These are phyloP conservation scores for Phaeolepiota aurea DNA, from an alignment of 768 basidiomycete genomes.

Conservation along the genomic window DNA sequence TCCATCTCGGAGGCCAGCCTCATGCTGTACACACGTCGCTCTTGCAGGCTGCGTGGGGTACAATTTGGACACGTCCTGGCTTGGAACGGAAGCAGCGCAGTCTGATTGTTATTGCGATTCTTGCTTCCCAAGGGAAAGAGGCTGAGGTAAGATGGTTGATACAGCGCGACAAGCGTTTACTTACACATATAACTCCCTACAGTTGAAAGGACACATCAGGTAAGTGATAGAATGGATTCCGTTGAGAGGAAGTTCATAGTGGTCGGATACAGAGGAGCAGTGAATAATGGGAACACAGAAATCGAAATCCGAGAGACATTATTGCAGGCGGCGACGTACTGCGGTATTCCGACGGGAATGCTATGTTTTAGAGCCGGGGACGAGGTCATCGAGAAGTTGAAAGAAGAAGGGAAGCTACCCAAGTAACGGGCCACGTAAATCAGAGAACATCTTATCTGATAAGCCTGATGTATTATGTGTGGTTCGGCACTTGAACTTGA, in stretches of 20 bases:
- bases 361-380: constrained; percentile 31
- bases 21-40: no score
- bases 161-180: no score
- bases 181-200: no score
- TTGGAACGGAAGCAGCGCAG: constrained; percentile 38
- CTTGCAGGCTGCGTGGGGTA: constrained; percentile 34
- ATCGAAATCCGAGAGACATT: constrained; percentile 35
- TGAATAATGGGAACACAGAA: constrained; percentile 34
- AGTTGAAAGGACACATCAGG: background rate
- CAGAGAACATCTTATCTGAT: background rate
- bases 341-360: constrained; percentile 35
- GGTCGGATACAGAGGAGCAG: constrained; percentile 24
- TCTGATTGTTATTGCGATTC: constrained; percentile 32
- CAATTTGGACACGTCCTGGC: constrained; percentile 38
- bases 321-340: constrained; percentile 32
- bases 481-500: no score
- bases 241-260: background rate
- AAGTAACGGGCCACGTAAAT: background rate
- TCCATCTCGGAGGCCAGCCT: no score
- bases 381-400: constrained; percentile 26
- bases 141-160: constrained; percentile 26
- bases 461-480: no score
- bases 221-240: background rate
- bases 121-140: constrained; percentile 33
- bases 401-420: constrained; percentile 23